Conservation (phyloP, 2,329 filamentous ascomycete genomes). For the Claviceps pazoutovae region DNA sequence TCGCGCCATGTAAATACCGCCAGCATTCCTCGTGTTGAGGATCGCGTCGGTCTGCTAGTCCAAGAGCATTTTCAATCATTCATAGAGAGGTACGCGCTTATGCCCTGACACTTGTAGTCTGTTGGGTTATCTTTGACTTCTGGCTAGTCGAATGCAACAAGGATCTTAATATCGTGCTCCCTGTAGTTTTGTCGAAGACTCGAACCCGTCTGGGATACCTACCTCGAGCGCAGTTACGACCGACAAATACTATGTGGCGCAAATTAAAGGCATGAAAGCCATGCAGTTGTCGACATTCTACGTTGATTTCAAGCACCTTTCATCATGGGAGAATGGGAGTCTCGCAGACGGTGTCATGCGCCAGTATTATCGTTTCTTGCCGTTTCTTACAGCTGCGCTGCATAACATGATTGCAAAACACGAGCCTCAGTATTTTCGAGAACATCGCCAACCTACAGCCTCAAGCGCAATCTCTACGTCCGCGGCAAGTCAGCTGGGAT, state of each 20-base stretch:
- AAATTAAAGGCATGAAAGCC: conserved; percentile 63
- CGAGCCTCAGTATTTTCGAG: conserved; percentile 84
- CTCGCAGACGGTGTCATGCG: conserved; percentile 75
- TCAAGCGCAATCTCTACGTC: conserved; percentile 60
- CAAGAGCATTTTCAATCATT: conserved; percentile 69
- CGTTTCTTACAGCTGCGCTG: conserved; percentile 75
- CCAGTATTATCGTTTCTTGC: conserved; percentile 90
- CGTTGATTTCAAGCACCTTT: conserved; percentile 75
- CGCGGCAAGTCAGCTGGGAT: conserved; percentile 47
- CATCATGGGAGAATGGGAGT: conserved; percentile 61
- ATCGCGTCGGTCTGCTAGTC: conserved; percentile 60
- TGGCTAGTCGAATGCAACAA: not conserved
- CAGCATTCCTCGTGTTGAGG: conserved; percentile 57
- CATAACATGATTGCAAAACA: conserved; percentile 92
- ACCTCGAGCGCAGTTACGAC: conserved; percentile 58
- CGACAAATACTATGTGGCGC: conserved; percentile 73
- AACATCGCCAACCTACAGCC: conserved; percentile 73
- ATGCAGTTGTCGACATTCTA: conserved; percentile 75
- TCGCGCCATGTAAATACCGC: conserved; percentile 32
- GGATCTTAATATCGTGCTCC: not conserved
- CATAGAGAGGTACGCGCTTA: conserved; percentile 48
- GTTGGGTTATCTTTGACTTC: not conserved
- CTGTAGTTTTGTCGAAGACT: conserved; percentile 53
- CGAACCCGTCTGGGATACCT: conserved; percentile 46
- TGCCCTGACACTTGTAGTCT: not conserved